Conservation (phyloP, 2,329 filamentous ascomycete genomes). For the Chalara sp. region DNA sequence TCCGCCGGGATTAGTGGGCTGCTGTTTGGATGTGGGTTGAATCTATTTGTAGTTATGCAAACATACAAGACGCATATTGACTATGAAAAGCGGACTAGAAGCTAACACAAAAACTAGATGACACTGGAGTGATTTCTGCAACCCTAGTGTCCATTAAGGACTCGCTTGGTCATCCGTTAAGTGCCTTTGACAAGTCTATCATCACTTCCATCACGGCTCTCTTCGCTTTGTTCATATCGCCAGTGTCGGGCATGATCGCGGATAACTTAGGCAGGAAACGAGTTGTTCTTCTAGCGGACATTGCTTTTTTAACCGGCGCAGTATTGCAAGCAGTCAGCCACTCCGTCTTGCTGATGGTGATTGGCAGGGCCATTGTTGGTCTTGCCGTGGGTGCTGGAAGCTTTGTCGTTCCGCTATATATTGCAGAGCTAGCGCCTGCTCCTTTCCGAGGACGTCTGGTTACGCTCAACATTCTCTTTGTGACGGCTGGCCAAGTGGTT, state of each 20-base stretch:
- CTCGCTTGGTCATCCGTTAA: slow-evolving; percentile 49
- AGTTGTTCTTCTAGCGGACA: slow-evolving; percentile 57
- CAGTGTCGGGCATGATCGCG: slow-evolving; percentile 57
- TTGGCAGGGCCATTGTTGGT: slow-evolving; percentile 63
- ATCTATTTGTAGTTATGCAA: neutral
- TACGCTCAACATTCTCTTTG: slow-evolving; percentile 74
- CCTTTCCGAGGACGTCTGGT: slow-evolving; percentile 72
- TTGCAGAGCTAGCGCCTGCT: slow-evolving; percentile 77
- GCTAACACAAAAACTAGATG: slow-evolving; percentile 16
- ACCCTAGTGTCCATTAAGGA: slow-evolving; percentile 58
- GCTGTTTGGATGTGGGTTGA: slow-evolving; percentile 56
- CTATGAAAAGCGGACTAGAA: neutral
- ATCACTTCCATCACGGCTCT: slow-evolving; percentile 65
- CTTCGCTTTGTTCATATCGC: slow-evolving; percentile 57
- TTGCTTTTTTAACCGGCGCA: slow-evolving; percentile 63
- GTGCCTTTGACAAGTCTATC: slow-evolving; percentile 60
- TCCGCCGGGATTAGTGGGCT: slow-evolving; percentile 62
- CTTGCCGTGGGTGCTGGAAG: slow-evolving; percentile 69
- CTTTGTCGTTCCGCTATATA: slow-evolving; percentile 82
- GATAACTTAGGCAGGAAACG: slow-evolving; percentile 54
- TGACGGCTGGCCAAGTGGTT: slow-evolving; percentile 82
- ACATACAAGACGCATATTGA: no score
- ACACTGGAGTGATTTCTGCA: slow-evolving; percentile 54
- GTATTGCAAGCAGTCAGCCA: slow-evolving; percentile 53
- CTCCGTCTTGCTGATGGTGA: slow-evolving; percentile 57